A percentile compares a stretch with the other conserved stretches of the same genome.
These are phyloP conservation scores for Russula vinacea DNA, from an alignment of 768 basidiomycete species.

Conservation along the genomic window DNA sequence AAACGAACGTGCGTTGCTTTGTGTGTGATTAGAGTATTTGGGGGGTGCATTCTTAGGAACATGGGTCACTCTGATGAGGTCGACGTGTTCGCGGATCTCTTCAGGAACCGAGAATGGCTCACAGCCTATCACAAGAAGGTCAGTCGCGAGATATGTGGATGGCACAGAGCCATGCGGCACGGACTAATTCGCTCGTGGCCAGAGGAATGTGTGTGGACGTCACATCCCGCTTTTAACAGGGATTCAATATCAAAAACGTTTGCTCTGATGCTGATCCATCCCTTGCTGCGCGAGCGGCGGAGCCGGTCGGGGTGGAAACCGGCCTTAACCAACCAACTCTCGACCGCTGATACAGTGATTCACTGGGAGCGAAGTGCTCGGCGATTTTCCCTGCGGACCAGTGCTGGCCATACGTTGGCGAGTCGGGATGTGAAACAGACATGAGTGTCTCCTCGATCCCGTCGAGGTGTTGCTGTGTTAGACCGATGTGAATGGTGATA, in stretches of 20 bases:
- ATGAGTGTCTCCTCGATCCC: conserved; percentile 43
- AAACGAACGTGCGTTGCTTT: conserved; percentile 29
- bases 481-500: conserved; percentile 47
- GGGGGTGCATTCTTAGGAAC: conserved; percentile 4
- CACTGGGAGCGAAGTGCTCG: conserved; percentile 43
- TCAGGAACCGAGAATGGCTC: conserved; percentile 43
- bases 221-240: conserved; percentile 43
- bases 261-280: conserved; percentile 44
- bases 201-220: conserved; percentile 42
- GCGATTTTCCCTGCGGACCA: conserved; percentile 43
- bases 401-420: conserved; percentile 46
- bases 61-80: conserved; percentile 44
- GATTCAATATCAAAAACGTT: conserved; percentile 45
- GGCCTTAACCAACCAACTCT: conserved; percentile 40
- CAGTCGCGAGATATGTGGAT: background rate
- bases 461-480: conserved; percentile 44
- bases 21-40: conserved; percentile 24
- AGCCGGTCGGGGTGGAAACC: conserved; percentile 41
- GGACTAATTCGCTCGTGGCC: conserved; percentile 41
- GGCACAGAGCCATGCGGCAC: background rate
- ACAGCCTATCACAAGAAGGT: conserved; percentile 34
- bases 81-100: conserved; percentile 40
- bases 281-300: conserved; percentile 36
- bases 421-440: conserved; percentile 45
- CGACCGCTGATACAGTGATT: conserved; percentile 41